Conservation (phyloP, 1,284 basidiomycete species). For the Tylopilus sp. region DNA sequence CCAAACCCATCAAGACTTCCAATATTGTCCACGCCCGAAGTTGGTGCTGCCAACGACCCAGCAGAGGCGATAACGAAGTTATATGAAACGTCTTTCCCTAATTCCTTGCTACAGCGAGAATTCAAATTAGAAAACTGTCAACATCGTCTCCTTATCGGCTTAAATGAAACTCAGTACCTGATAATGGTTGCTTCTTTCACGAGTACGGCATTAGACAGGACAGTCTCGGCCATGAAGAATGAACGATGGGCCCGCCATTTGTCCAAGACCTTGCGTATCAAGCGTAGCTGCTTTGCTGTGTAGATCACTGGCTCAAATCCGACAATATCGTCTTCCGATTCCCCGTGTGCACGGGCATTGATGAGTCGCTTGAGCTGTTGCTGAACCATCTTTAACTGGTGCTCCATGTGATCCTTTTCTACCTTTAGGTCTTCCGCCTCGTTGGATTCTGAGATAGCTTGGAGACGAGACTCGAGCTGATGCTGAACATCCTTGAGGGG, state of each 20-base stretch:
- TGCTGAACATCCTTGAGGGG: conserved; percentile 65
- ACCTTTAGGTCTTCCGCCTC: conserved; percentile 80
- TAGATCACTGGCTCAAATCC: conserved; percentile 78
- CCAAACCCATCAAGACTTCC: conserved; percentile 90
- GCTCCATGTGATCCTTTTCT: conserved; percentile 90
- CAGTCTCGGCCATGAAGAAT: conserved; percentile 89
- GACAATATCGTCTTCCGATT: conserved; percentile 57
- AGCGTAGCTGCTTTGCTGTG: conserved; percentile 71
- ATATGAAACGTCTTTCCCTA: conserved; percentile 82
- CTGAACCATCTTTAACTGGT: conserved; percentile 78
- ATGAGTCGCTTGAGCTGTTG: conserved; percentile 80
- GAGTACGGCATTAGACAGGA: conserved; percentile 81
- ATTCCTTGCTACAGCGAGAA: conserved; percentile 60
- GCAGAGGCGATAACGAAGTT: conserved; percentile 90
- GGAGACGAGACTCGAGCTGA: conserved; percentile 67
- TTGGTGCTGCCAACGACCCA: conserved; percentile 74
- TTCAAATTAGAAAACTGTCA: conserved; percentile 12
- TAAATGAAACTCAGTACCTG: conserved; percentile 50
- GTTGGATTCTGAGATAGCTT: conserved; percentile 68
- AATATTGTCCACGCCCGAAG: conserved; percentile 81
- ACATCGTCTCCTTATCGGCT: background rate
- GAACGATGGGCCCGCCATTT: conserved; percentile 82
- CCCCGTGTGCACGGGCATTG: conserved; percentile 74
- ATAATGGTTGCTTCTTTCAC: conserved; percentile 95
- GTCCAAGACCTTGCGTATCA: conserved; percentile 77